Evolutionary conservation across 768 basidiomycete species (phyloP).

Genomic region (Tylopilus sp.): DNA sequence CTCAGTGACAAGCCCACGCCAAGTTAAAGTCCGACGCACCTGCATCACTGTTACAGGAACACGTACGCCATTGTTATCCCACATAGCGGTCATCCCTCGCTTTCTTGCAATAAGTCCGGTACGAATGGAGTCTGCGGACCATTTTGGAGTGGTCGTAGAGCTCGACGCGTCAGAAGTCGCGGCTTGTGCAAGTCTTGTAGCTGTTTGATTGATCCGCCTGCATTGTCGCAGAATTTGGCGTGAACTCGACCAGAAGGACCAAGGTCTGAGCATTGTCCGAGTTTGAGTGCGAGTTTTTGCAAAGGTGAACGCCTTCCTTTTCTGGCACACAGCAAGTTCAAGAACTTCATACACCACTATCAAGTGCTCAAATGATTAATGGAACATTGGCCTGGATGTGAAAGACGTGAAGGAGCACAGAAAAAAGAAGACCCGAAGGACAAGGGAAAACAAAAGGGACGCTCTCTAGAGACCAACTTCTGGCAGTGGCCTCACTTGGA

Average conservation of each 20-base stretch:
- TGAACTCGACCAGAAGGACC: slow-evolving; percentile 42
- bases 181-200: slow-evolving; percentile 29
- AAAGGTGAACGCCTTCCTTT: slow-evolving; percentile 18
- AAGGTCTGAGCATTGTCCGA: slow-evolving; percentile 49
- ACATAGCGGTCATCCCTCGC: slow-evolving; percentile 92
- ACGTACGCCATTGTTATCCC: slow-evolving; percentile 85
- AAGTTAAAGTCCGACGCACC: slow-evolving; percentile 42
- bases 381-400: slow-evolving; percentile 68
- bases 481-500: slow-evolving; percentile 53
- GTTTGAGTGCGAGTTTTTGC: slow-evolving; percentile 13
- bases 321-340: not conserved
- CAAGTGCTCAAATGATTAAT: slow-evolving; percentile 61
- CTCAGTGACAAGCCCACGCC: slow-evolving; percentile 11
- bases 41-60: slow-evolving; percentile 94
- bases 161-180: slow-evolving; percentile 16
- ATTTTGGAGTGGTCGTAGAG: slow-evolving; percentile 46
- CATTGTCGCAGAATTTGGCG: slow-evolving; percentile 30
- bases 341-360: too few relatives aligned
- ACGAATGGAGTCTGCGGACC: slow-evolving; percentile 81
- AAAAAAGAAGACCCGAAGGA: slow-evolving; percentile 22
- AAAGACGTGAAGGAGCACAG: slow-evolving; percentile 29
- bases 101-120: slow-evolving; percentile 94
- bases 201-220: slow-evolving; percentile 46
- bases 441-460: slow-evolving; percentile 25
- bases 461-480: slow-evolving; percentile 25